Percentiles rank a stretch among this genome's conserved stretches.
Conservation (phyloP, 495 filamentous ascomycete genomes). For the Penicillium bialowiezense region DNA sequence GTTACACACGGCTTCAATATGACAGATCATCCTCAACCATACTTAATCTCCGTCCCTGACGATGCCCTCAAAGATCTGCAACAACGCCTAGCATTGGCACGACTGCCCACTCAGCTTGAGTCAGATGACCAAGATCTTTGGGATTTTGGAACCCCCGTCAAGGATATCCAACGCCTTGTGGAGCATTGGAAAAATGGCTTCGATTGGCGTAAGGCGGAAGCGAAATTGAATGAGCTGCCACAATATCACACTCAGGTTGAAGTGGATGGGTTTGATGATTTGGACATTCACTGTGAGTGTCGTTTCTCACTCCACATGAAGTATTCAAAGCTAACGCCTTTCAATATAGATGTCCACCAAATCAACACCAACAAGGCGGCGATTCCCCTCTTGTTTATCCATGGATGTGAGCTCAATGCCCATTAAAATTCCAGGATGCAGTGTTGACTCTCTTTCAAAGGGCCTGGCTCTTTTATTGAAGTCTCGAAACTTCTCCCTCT, state of each 20-base stretch:
- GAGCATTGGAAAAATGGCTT: constrained; percentile 38
- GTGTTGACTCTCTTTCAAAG: neutral
- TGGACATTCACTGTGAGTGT: constrained; percentile 40
- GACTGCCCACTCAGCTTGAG: constrained; percentile 36
- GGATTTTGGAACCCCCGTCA: constrained; percentile 38
- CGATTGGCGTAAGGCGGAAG: constrained; percentile 44
- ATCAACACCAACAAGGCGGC: constrained; percentile 28
- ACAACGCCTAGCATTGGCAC: constrained; percentile 34
- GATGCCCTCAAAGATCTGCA: constrained; percentile 31
- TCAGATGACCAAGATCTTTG: constrained; percentile 33
- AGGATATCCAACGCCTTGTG: constrained; percentile 35
- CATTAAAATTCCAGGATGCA: neutral
- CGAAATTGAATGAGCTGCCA: constrained; percentile 41
- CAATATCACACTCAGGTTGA: constrained; percentile 39
- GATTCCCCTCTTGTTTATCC: constrained; percentile 44
- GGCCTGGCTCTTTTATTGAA: constrained; percentile 42
- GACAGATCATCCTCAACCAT: constrained; percentile 17
- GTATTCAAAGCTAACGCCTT: too few relatives aligned
- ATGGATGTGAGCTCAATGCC: constrained; percentile 34
- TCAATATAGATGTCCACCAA: constrained; percentile 36
- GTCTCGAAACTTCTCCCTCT: constrained; percentile 34
- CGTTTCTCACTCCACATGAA: too few relatives aligned
- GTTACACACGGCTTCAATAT: constrained; percentile 12
- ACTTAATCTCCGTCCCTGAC: constrained; percentile 38
- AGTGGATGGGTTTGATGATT: constrained; percentile 38